phyloP scores from a whole-genome alignment of 2,329 filamentous ascomycete species.

The Paracorniculantispora psalliotae region DNA sequence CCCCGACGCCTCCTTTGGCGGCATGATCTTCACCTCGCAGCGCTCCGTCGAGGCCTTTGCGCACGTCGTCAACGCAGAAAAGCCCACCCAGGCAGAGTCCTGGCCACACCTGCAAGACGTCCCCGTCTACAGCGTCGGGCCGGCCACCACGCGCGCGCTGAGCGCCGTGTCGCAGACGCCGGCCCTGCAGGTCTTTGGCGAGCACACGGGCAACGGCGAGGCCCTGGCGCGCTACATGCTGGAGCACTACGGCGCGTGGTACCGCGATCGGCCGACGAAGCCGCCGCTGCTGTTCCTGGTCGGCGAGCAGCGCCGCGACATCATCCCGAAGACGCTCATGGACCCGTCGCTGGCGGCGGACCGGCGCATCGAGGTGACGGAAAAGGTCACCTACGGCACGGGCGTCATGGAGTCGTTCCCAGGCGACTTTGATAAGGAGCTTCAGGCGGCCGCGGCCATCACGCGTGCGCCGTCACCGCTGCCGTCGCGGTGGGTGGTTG shows the following conservation, averaged over 20 bases:
- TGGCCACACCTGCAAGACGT: slow-evolving; percentile 55
- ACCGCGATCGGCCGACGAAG: slow-evolving; percentile 38
- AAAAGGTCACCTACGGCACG: slow-evolving; percentile 83
- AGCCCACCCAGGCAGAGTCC: slow-evolving; percentile 6
- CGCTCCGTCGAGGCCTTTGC: slow-evolving; percentile 76
- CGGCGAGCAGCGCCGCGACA: slow-evolving; percentile 82
- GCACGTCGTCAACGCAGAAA: slow-evolving; percentile 52
- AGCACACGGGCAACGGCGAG: slow-evolving; percentile 81
- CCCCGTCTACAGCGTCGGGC: slow-evolving; percentile 72
- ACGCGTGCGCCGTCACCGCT: slow-evolving; percentile 28
- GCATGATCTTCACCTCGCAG: slow-evolving; percentile 81
- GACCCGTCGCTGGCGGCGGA: slow-evolving; percentile 43
- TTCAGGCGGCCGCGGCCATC: slow-evolving; percentile 28
- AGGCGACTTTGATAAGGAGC: slow-evolving; percentile 52
- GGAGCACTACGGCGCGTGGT: slow-evolving; percentile 62
- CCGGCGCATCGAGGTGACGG: slow-evolving; percentile 62
- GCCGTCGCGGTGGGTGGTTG: slow-evolving; percentile 63
- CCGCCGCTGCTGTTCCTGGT: slow-evolving; percentile 78
- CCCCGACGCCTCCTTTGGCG: slow-evolving; percentile 53
- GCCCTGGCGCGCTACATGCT: slow-evolving; percentile 74
- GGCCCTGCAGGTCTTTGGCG: slow-evolving; percentile 63
- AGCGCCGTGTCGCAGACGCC: slow-evolving; percentile 46
- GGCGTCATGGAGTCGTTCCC: slow-evolving; percentile 76
- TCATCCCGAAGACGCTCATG: slow-evolving; percentile 80
- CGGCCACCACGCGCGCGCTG: slow-evolving; percentile 73